Base-by-base conservation (phyloP, 169 alveolate genomes). In the Plasmodium falciparum region DNA sequence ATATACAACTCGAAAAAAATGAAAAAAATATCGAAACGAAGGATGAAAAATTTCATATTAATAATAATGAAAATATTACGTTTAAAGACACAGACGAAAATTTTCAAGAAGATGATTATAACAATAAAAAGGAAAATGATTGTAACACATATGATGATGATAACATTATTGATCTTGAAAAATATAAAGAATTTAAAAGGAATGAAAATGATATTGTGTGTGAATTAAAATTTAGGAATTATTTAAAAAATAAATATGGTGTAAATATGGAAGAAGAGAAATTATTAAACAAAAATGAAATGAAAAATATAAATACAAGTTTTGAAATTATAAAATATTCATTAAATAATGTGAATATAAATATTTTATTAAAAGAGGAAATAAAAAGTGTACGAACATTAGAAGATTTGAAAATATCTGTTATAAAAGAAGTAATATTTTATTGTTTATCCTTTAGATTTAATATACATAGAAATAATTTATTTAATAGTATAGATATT, bases 361-460 rank as follows among this genome's bases (percentile, higher is more conserved):
- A 90, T 39, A 90, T 90, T 54, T 74, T 88, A 66, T 24, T 78
- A 63, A 69, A 66, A 61, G 93, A 90, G 43, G 88, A 90, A 69
- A 76, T 90, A 70, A 75, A 65, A 63, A 78, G 86, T 52, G 80
- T 74, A 43, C 54, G 69, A 12, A 59, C 76, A 12, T 33, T 59
- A 61, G 88, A 85, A 49, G 95, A 93, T 59, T 73, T 86, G 56
- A 93, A 88, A 56, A 22, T 69, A 22, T 88, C 90, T 59, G 56
- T 93, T 3, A 93, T 93, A 90, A 93, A 93, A 47, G 95, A 90
- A 7, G 54, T 80, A 54, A 76, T 93, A 11, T 93, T 93, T 74
- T 93, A 93, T 49, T 92, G 95, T 24, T 67, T 89, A 49, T 70
- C 92, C 8, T 90, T 93, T 86, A 66, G 86, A 13, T 91, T 91